A percentile compares a stretch with the other conserved stretches of the same genome.
Evolutionary conservation across 2,329 filamentous ascomycete species (phyloP).

Genomic region (Sodiomyces alkalinus): DNA sequence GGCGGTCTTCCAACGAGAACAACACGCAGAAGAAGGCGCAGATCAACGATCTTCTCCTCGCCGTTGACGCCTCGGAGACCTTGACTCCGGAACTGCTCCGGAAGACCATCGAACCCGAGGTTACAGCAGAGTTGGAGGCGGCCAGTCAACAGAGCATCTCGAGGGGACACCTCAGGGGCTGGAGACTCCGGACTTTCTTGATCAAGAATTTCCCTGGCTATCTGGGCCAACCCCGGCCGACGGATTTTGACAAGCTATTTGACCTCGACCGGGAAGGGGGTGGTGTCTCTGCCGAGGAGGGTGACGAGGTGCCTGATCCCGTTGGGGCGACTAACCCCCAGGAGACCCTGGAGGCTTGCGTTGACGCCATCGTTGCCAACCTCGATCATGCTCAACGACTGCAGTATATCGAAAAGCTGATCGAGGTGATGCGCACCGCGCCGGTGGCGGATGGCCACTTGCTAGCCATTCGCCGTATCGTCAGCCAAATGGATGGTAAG

Average conservation of each 20-base stretch:
- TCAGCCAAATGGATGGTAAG: conserved; percentile 23
- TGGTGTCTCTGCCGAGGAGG: conserved; percentile 1
- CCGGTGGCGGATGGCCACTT: conserved; percentile 23
- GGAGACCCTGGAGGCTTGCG: conserved; percentile 15
- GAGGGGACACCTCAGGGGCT: conserved; percentile 22
- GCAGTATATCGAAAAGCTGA: conserved; percentile 22
- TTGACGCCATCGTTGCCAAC: conserved; percentile 16
- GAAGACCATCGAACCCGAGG: conserved; percentile 16
- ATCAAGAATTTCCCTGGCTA: conserved; percentile 18
- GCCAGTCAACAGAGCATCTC: conserved; percentile 17
- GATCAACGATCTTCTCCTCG: conserved; percentile 4
- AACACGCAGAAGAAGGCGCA: too few species aligned
- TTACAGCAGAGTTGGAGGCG: conserved; percentile 20
- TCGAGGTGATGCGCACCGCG: conserved; percentile 15
- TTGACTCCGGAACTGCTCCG: conserved; percentile 14
- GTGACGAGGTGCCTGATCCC: conserved; percentile 2
- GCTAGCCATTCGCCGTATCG: conserved; percentile 26
- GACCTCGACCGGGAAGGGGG: too few species aligned
- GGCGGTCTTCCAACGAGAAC: conserved; percentile 4
- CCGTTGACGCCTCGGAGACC: conserved; percentile 11
- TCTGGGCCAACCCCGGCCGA: conserved; percentile 17
- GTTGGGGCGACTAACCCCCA: conserved; percentile 3
- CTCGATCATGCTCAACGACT: conserved; percentile 18
- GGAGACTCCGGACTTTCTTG: conserved; percentile 30
- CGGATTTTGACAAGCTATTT: conserved; percentile 14